A percentile compares a stretch with the other conserved stretches of the same genome.
phyloP scores from a whole-genome alignment of 495 filamentous ascomycete genomes.

The Lasiosphaeriaceae sp. region DNA sequence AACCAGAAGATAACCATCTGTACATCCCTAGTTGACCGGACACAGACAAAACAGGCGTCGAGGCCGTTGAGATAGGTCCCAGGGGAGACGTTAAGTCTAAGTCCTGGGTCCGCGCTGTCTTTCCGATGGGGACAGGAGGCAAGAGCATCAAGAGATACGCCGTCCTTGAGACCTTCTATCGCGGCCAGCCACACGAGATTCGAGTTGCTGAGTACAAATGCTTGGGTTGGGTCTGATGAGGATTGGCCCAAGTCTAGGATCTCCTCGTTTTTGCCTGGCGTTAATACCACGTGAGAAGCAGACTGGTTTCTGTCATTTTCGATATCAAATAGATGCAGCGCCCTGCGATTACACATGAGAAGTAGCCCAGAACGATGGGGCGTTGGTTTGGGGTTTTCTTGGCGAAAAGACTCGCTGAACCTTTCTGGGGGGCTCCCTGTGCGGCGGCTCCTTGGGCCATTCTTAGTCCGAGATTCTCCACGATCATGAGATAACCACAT shows the following conservation, averaged over 20 bases:
- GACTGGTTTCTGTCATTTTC: background rate
- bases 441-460: background rate
- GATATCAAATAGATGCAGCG: slow-evolving; percentile 19
- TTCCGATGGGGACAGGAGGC: slow-evolving; percentile 46
- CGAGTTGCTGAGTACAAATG: slow-evolving; percentile 55
- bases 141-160: slow-evolving; percentile 22
- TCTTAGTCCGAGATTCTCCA: background rate
- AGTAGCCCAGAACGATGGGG: slow-evolving; percentile 5
- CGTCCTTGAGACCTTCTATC: slow-evolving; percentile 5
- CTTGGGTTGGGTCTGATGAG: slow-evolving; percentile 40
- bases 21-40: slow-evolving; percentile 20
- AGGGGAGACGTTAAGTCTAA: slow-evolving; percentile 32
- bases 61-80: slow-evolving; percentile 14
- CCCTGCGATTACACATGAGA: slow-evolving; percentile 16
- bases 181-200: slow-evolving; percentile 30
- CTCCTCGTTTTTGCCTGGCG: slow-evolving; percentile 23
- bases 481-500: slow-evolving; percentile 14
- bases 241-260: slow-evolving; percentile 54
- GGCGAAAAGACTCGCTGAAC: background rate
- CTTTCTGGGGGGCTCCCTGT: background rate
- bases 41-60: slow-evolving; percentile 23
- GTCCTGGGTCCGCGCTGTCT: slow-evolving; percentile 29
- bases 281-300: slow-evolving; percentile 10
- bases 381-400: background rate
- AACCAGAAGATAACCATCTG: slow-evolving; percentile 27